Evolutionary conservation across 768 basidiomycete genomes (phyloP).

Genomic region (Kwoniella shandongensis): DNA sequence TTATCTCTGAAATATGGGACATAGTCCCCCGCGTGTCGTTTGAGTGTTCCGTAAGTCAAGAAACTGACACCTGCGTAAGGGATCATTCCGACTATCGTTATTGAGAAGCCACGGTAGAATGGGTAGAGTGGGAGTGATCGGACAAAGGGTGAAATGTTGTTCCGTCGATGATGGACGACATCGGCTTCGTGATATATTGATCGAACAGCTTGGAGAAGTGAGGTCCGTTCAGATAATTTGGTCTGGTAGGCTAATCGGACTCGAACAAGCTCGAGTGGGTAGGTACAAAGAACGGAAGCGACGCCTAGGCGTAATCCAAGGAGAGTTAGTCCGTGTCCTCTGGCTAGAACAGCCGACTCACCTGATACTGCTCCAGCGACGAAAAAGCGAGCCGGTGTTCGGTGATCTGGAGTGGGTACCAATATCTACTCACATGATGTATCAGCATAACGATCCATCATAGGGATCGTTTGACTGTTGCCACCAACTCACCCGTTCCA

Average conservation of each 20-base stretch:
- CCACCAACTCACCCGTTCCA: slow-evolving; percentile 64
- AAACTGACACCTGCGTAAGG: slow-evolving; percentile 96
- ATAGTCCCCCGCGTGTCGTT: slow-evolving; percentile 57
- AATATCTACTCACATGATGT: slow-evolving; percentile 60
- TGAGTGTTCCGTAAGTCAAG: slow-evolving; percentile 75
- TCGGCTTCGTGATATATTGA: slow-evolving; percentile 67
- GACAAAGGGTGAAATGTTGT: slow-evolving; percentile 42
- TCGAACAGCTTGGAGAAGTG: slow-evolving; percentile 58
- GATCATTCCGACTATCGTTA: slow-evolving; percentile 86
- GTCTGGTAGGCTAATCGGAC: slow-evolving; percentile 93
- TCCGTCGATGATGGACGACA: slow-evolving; percentile 32
- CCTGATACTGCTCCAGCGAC: slow-evolving; percentile 84
- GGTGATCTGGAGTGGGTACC: slow-evolving; percentile 76
- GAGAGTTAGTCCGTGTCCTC: no score
- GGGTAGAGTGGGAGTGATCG: slow-evolving; percentile 59
- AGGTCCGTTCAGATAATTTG: slow-evolving; percentile 53
- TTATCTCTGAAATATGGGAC: slow-evolving; percentile 44
- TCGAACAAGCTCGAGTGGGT: slow-evolving; percentile 91
- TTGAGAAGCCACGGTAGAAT: slow-evolving; percentile 94
- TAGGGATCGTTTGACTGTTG: background rate
- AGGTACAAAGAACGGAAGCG: slow-evolving; percentile 84
- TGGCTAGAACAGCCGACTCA: no score
- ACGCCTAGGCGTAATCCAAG: no score
- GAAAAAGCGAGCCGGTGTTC: slow-evolving; percentile 79
- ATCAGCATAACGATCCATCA: background rate